These are phyloP conservation scores for Blastobotrys robertii DNA, from an alignment of 805 yeast species.

Conservation along the genomic window DNA sequence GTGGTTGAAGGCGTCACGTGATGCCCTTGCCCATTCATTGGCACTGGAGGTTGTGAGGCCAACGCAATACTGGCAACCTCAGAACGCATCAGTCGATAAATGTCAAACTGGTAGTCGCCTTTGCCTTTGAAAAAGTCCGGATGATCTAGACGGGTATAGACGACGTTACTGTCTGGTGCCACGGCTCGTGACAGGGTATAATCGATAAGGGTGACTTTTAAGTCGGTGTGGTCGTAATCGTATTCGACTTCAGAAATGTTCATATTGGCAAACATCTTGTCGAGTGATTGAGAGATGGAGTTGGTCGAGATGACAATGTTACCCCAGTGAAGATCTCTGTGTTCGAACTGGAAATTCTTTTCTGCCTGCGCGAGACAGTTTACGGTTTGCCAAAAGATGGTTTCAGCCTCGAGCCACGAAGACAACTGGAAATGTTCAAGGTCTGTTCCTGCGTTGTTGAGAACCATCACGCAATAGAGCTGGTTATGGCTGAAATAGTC, in stretches of 20 bases:
- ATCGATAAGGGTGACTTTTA: constrained; percentile 45
- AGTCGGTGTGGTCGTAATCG: constrained; percentile 11
- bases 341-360: constrained; percentile 47
- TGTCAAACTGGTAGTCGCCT: constrained; percentile 53
- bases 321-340: constrained; percentile 61
- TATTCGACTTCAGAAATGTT: constrained; percentile 6
- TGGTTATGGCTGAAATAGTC: constrained; percentile 28
- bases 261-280: constrained; percentile 7
- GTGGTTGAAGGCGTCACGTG: neutral
- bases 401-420: constrained; percentile 30
- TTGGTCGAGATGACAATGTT: constrained; percentile 39
- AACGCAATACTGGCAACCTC: constrained; percentile 6
- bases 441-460: constrained; percentile 31
- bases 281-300: neutral
- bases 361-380: constrained; percentile 45
- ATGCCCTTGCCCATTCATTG: neutral
- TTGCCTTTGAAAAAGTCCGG: constrained; percentile 52
- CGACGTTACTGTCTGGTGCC: constrained; percentile 16
- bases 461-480: constrained; percentile 26
- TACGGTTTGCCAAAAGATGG: constrained; percentile 46
- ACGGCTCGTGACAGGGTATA: constrained; percentile 45
- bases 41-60: constrained; percentile 1
- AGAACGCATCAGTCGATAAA: constrained; percentile 48
- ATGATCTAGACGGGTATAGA: constrained; percentile 52
- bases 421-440: constrained; percentile 35